Percentiles rank a stretch among this genome's conserved stretches.
Evolutionary conservation across 2,329 filamentous ascomycete species (phyloP).

Genomic region (Penicillium sp.): DNA sequence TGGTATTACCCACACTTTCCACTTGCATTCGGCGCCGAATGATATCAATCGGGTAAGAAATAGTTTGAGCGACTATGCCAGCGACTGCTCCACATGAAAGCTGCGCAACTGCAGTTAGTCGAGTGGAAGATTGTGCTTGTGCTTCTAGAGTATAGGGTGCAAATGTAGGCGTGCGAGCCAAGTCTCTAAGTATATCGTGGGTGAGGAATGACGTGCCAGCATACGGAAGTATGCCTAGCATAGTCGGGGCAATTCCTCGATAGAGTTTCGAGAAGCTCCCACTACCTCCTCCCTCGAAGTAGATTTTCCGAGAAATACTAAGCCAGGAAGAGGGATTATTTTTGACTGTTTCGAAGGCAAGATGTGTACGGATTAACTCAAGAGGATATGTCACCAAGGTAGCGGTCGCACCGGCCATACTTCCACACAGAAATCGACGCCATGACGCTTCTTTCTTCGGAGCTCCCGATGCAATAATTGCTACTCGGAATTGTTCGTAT

Average conservation of each 20-base stretch:
- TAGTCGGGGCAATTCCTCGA: conserved; percentile 82
- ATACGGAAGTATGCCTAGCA: conserved; percentile 95
- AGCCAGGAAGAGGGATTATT: conserved; percentile 61
- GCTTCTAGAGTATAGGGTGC: conserved; percentile 73
- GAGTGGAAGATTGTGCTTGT: conserved; percentile 50
- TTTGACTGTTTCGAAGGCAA: conserved; percentile 85
- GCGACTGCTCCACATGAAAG: conserved; percentile 65
- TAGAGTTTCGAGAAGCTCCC: conserved; percentile 84
- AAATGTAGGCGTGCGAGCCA: conserved; percentile 69
- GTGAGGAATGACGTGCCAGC: conserved; percentile 93
- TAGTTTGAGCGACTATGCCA: conserved; percentile 83
- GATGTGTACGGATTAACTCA: conserved; percentile 84
- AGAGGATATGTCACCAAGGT: conserved; percentile 96
- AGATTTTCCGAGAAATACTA: conserved; percentile 80
- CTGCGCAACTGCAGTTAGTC: neutral
- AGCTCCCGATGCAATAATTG: conserved; percentile 61
- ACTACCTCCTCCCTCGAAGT: conserved; percentile 63
- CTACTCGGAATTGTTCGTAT: conserved; percentile 87
- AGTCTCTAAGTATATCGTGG: conserved; percentile 83
- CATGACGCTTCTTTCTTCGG: conserved; percentile 74
- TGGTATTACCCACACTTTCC: conserved; percentile 86
- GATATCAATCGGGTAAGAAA: conserved; percentile 90
- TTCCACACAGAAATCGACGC: conserved; percentile 56
- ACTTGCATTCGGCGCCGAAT: conserved; percentile 94
- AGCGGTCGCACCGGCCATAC: conserved; percentile 69